A percentile compares a stretch with the other conserved stretches of the same genome.
Conservation (phyloP, 306 rosid species). For the Crotalaria pallida region DNA sequence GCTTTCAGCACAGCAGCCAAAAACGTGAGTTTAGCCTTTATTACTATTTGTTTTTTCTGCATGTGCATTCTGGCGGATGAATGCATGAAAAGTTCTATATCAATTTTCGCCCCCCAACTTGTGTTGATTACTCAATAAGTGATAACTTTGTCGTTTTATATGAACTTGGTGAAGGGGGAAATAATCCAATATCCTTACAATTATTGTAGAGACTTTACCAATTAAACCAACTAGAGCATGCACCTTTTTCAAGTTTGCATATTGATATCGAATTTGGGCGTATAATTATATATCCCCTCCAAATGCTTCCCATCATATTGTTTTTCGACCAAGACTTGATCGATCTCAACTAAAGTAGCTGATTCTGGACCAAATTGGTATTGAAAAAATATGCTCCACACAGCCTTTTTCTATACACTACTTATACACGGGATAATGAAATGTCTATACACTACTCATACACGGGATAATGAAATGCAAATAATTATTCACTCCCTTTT, state of each 20-base stretch:
- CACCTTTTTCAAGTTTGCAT: background rate
- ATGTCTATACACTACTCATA: no score
- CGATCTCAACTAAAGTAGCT: no score
- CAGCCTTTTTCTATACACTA: no score
- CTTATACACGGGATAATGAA: no score
- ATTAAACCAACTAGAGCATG: background rate
- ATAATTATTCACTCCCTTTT: no score
- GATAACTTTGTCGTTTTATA: conserved; percentile 14
- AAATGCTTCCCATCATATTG: background rate
- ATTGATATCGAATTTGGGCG: background rate
- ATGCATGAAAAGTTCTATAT: conserved; percentile 7
- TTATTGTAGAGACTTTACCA: conserved; percentile 11
- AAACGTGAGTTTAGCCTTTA: conserved; percentile 60
- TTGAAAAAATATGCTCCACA: no score
- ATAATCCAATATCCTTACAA: background rate
- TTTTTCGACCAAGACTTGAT: no score
- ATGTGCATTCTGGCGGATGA: conserved; percentile 2
- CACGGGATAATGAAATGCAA: no score
- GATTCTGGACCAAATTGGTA: no score
- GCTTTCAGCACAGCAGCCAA: conserved; percentile 98
- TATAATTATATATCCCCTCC: background rate
- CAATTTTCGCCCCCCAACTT: conserved; percentile 5
- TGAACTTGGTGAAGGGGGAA: background rate
- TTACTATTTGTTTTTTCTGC: background rate
- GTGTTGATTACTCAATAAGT: conserved; percentile 13